These are phyloP conservation scores for Trichoderma sp. DNA, from an alignment of 2,329 filamentous ascomycete species.

Conservation along the genomic window DNA sequence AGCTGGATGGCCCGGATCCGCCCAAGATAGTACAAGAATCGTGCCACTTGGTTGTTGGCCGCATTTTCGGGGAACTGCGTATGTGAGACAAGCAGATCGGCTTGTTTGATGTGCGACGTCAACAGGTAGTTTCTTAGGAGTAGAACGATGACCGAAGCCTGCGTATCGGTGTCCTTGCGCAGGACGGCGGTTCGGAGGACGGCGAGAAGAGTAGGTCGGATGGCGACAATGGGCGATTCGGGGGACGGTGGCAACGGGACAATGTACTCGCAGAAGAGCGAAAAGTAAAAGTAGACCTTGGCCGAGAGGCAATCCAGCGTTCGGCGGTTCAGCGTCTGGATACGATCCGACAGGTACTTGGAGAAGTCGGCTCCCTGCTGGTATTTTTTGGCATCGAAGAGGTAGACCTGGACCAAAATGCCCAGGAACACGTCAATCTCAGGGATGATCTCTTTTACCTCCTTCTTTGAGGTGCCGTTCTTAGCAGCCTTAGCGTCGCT, in stretches of 20 bases:
- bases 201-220: constrained; percentile 80
- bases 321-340: constrained; percentile 86
- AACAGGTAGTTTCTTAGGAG: constrained; percentile 93
- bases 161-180: constrained; percentile 95
- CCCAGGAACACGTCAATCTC: constrained; percentile 88
- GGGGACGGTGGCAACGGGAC: constrained; percentile 84
- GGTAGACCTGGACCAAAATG: constrained; percentile 80
- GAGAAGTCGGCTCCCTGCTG: constrained; percentile 83
- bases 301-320: constrained; percentile 91
- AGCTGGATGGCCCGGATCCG: constrained; percentile 95
- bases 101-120: constrained; percentile 94
- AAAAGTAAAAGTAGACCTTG: constrained; percentile 98
- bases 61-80: constrained; percentile 92
- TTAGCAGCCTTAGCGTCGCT: constrained; percentile 53
- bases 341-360: constrained; percentile 73
- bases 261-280: constrained; percentile 89
- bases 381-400: constrained; percentile 81
- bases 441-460: constrained; percentile 72
- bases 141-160: constrained; percentile 91
- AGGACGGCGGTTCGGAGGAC: constrained; percentile 93
- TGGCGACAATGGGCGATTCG: constrained; percentile 79
- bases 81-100: constrained; percentile 91
- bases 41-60: constrained; percentile 95
- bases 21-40: constrained; percentile 95
- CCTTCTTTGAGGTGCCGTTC: constrained; percentile 58